phyloP scores from a whole-genome alignment of 2,329 filamentous ascomycete species.

The Pyrenochaeta sp. region DNA sequence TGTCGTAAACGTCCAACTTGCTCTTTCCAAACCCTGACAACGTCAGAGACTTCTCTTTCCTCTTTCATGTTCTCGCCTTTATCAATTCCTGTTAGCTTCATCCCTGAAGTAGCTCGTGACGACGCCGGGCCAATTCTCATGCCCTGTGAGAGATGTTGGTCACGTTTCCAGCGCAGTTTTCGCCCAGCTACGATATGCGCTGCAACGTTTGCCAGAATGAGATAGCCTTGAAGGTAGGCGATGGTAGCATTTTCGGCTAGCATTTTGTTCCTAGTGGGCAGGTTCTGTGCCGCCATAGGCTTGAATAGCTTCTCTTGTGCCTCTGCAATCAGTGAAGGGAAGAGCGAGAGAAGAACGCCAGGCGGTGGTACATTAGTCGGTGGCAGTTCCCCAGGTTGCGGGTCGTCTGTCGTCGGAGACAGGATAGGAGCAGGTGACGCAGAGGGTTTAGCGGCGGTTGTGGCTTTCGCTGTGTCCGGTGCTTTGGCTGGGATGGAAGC shows the following conservation, averaged over 20 bases:
- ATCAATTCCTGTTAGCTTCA: constrained; percentile 91
- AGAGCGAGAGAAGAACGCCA: constrained; percentile 79
- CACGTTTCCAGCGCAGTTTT: constrained; percentile 88
- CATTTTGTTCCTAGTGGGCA: constrained; percentile 68
- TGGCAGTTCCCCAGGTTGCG: constrained; percentile 55
- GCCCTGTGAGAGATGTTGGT: constrained; percentile 81
- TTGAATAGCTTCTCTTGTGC: constrained; percentile 72
- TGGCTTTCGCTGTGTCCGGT: constrained; percentile 6
- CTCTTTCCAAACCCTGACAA: constrained; percentile 76
- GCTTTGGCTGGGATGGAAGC: constrained; percentile 39
- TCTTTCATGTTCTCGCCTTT: constrained; percentile 83
- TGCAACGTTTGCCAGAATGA: constrained; percentile 71
- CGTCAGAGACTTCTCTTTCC: constrained; percentile 83
- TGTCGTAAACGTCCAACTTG: constrained; percentile 78
- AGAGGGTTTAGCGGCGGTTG: background rate
- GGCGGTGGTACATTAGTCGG: constrained; percentile 91
- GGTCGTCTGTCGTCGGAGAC: constrained; percentile 30
- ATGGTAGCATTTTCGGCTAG: constrained; percentile 69
- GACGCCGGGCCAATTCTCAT: constrained; percentile 84
- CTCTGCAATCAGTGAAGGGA: constrained; percentile 74
- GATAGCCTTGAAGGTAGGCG: constrained; percentile 70
- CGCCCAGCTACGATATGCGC: constrained; percentile 86
- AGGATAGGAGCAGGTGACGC: constrained; percentile 27
- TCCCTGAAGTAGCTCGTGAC: constrained; percentile 73
- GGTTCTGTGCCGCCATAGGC: constrained; percentile 66